Conservation (phyloP, 768 basidiomycete genomes). For the Termitomyces sp. region DNA sequence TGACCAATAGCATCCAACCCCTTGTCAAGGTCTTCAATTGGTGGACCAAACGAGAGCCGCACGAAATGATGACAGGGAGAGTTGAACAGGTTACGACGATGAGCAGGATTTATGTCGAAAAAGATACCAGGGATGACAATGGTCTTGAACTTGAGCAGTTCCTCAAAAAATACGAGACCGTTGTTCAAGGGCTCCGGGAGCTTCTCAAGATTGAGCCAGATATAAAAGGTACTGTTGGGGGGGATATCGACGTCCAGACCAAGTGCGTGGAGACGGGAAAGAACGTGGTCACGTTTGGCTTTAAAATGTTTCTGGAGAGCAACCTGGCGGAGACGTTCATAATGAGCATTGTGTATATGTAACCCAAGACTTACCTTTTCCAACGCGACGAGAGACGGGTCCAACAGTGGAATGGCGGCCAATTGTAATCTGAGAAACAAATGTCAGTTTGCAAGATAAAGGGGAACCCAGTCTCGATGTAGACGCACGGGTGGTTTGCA, state of each 20-base stretch:
- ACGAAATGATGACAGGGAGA: constrained; percentile 91
- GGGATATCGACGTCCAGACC: constrained; percentile 73
- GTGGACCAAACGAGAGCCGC: constrained; percentile 82
- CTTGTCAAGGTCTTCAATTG: constrained; percentile 71
- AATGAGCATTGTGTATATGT: not conserved
- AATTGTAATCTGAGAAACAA: constrained; percentile 60
- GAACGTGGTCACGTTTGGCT: constrained; percentile 84
- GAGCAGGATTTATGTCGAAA: constrained; percentile 77
- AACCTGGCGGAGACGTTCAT: constrained; percentile 30
- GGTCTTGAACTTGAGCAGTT: constrained; percentile 83
- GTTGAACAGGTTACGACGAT: constrained; percentile 84
- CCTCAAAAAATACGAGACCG: constrained; percentile 93
- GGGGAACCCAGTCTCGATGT: not conserved
- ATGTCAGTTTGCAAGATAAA: not conserved
- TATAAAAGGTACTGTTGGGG: constrained; percentile 84
- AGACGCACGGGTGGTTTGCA: constrained; percentile 81
- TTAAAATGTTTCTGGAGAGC: constrained; percentile 91
- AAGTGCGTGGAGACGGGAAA: constrained; percentile 71
- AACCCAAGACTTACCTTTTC: constrained; percentile 49
- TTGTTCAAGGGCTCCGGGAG: constrained; percentile 83
- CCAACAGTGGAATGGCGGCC: constrained; percentile 80
- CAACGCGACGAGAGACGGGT: constrained; percentile 55
- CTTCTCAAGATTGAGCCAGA: constrained; percentile 84
- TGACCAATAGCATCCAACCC: constrained; percentile 84
- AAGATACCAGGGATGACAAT: constrained; percentile 91